Evolutionary conservation across 257 asterid species (phyloP), one percentile per base, ranked within the genome.

Genomic region (Solanum sejunctum): DNA sequence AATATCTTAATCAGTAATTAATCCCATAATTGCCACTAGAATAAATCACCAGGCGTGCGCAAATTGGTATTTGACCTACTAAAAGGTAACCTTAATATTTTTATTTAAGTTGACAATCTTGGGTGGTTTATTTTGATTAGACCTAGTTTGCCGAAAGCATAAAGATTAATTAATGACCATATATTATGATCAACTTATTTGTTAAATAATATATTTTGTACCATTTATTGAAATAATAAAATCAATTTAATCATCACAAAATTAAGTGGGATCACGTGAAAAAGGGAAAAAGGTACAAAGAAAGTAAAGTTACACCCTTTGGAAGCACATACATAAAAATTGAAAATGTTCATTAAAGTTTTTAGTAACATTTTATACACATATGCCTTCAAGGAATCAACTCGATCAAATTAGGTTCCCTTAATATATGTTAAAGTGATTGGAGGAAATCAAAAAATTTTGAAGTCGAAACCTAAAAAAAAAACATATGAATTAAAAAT

Each of bases 91-190:
- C 63, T 80, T 58, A 79, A 12, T 47, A 57, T 54, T 15, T 70
- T 80, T 60, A 26, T 20, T 81, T 80, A 61, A 81, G 23, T 60
- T 80, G 85, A 81, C 57, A 84, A 70, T 63, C 43, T 36, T 39
- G 23, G 57, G 75, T 47, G 43, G 73, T 84, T 84, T 18, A 70
- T 39, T 81, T 47, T 84, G 82, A 70, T 82, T 32, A 73, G 58
- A 45, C 69, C 79, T 47, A 73, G 61, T 72, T 81, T 81, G 84
- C 84, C 72, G 84, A 81, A 49, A 81, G 85, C 86, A 87, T 72
- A 81, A 32, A 45, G n/a, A 28, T 77, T 58, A 70, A 67, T 70
- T 7, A 12, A 81, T 56, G 18, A 45, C 36, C 64, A 80, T 80
- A 26, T 21, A 71, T 56, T 51, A 77, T 51, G 26, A 77, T 77